Evolutionary conservation across 1,284 basidiomycete species (phyloP).

Genomic region (Boletellus deceptivus): DNA sequence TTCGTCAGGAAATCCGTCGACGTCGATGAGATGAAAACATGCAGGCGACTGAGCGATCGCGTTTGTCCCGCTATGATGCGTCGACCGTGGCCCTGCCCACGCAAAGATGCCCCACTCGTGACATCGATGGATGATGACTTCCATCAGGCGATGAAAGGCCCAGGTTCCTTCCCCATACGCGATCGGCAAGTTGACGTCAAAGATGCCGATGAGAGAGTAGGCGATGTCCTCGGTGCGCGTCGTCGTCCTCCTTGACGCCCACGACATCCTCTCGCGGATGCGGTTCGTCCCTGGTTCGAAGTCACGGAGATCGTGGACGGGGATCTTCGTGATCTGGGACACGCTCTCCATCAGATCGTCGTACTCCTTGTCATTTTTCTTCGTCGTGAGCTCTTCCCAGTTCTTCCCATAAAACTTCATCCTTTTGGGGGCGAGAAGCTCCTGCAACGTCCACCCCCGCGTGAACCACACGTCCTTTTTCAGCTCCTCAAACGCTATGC

Average conservation of each 20-base stretch:
- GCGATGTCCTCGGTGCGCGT: constrained; percentile 20
- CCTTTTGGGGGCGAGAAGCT: constrained; percentile 16
- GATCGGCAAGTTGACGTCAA: constrained; percentile 21
- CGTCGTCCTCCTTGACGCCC: constrained; percentile 19
- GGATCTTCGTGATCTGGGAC: constrained; percentile 16
- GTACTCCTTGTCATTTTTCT: constrained; percentile 16
- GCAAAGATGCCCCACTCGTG: constrained; percentile 23
- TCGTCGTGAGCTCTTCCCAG: constrained; percentile 14
- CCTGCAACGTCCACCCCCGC: constrained; percentile 18
- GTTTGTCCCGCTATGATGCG: constrained; percentile 12
- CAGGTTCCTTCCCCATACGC: constrained; percentile 21
- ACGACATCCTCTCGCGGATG: constrained; percentile 20
- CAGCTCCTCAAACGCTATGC: constrained; percentile 4
- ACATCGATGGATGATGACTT: constrained; percentile 20
- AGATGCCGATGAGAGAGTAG: constrained; percentile 22
- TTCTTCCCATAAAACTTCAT: constrained; percentile 18
- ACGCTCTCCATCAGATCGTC: constrained; percentile 11
- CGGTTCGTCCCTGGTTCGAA: constrained; percentile 20
- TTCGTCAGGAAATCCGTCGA: no score
- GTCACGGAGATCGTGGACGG: constrained; percentile 6
- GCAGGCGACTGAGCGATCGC: constrained; percentile 13
- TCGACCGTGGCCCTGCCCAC: constrained; percentile 18
- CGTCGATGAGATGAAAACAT: no score
- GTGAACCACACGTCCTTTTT: constrained; percentile 18
- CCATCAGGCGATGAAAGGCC: constrained; percentile 26